Evolutionary conservation across 2,329 filamentous ascomycete genomes (phyloP).

Genomic region (Trichoderma sp.): DNA sequence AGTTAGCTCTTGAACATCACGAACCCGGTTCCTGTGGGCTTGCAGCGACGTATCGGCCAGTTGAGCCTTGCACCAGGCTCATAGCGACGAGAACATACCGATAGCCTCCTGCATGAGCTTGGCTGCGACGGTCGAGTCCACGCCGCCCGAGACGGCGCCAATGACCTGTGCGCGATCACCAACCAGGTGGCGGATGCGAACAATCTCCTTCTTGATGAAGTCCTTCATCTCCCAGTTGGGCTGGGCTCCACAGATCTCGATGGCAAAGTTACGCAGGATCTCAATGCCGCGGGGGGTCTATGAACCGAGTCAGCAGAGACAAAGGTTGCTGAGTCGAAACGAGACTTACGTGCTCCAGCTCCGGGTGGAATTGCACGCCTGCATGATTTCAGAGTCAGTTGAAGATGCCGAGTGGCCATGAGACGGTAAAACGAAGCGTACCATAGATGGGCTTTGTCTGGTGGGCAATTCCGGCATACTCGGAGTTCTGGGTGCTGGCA

Average conservation of each 20-base stretch:
- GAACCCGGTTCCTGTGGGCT: background rate
- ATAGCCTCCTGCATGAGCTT: conserved; percentile 87
- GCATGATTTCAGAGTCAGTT: conserved; percentile 25
- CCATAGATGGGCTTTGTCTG: conserved; percentile 67
- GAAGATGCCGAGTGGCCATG: background rate
- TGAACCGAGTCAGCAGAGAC: conserved; percentile 53
- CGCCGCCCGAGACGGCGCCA: conserved; percentile 66
- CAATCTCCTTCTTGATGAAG: conserved; percentile 80
- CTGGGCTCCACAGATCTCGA: conserved; percentile 76
- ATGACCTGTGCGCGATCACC: conserved; percentile 82
- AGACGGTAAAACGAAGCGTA: conserved; percentile 30
- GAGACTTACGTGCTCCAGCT: conserved; percentile 54
- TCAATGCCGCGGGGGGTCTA: conserved; percentile 58
- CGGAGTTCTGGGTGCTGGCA: conserved; percentile 73
- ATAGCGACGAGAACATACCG: conserved; percentile 36
- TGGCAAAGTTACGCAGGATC: conserved; percentile 78
- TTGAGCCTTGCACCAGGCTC: background rate
- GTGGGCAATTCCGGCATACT: conserved; percentile 79
- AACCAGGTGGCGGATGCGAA: conserved; percentile 77
- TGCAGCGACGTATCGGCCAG: background rate
- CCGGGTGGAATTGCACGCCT: conserved; percentile 86
- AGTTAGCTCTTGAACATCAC: background rate
- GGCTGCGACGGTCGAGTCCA: conserved; percentile 86
- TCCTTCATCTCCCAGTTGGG: conserved; percentile 84
- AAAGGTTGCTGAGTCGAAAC: background rate